Evolutionary conservation across 176 grass and related monocot species (phyloP).

Genomic region (Oryza nivara): DNA sequence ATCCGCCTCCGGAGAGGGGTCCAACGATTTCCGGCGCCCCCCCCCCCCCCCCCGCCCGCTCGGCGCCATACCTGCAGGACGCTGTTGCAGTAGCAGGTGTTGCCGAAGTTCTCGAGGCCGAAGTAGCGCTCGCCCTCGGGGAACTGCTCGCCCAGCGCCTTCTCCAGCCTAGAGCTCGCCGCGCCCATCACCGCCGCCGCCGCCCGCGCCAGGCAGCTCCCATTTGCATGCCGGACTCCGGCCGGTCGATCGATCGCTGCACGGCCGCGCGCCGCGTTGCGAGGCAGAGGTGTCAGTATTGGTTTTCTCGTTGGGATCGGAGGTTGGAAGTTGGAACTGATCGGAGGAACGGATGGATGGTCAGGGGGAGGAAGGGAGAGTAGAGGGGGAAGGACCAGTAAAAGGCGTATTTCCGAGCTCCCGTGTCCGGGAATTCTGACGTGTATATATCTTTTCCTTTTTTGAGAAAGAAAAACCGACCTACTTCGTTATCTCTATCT

Average conservation of each 20-base stretch:
- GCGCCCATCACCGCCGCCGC: slow-evolving; percentile 84
- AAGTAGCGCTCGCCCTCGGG: slow-evolving; percentile 99
- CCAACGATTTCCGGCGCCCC: not conserved
- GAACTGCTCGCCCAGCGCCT: slow-evolving; percentile 94
- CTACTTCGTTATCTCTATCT: not conserved
- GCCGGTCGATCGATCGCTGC: not conserved
- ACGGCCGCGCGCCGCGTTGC: not conserved
- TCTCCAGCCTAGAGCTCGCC: slow-evolving; percentile 96
- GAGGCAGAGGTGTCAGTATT: not conserved
- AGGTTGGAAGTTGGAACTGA: slow-evolving; percentile 6
- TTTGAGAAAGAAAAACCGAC: not conserved
- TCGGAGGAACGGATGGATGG: not conserved
- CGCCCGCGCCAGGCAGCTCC: slow-evolving; percentile 34
- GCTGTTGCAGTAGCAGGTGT: slow-evolving; percentile 99
- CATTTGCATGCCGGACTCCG: slow-evolving; percentile 25
- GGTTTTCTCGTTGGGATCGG: slow-evolving; percentile 30
- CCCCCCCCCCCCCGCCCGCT: too few relatives aligned
- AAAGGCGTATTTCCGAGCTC: not conserved
- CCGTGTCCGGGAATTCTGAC: not conserved
- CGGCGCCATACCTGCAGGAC: slow-evolving; percentile 73
- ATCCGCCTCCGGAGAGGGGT: not conserved
- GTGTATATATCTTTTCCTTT: not conserved
- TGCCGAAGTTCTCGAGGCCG: slow-evolving; percentile 98
- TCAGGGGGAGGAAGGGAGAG: not conserved
- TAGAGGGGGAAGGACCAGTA: not conserved